These are phyloP conservation scores for Petrea volubilis DNA, from an alignment of 257 asterid genomes.

Conservation along the genomic window DNA sequence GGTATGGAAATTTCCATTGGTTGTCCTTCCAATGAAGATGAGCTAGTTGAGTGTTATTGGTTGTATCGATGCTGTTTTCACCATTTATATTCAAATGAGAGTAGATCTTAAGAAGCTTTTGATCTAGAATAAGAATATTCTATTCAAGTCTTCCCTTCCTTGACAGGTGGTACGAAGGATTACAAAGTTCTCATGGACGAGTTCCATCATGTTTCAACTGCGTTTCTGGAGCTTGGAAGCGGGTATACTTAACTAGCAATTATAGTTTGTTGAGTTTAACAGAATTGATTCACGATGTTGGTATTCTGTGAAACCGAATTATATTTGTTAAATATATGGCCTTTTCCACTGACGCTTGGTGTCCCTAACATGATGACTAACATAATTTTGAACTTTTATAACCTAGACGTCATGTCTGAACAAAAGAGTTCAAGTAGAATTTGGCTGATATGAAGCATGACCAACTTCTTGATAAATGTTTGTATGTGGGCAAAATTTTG, in stretches of 20 bases:
- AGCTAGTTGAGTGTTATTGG: background rate
- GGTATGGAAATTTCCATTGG: background rate
- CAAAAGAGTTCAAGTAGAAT: background rate
- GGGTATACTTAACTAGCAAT: constrained; percentile 42
- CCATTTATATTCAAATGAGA: background rate
- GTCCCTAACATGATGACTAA: no score
- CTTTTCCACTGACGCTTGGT: no score
- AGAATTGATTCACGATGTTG: background rate
- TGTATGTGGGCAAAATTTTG: background rate
- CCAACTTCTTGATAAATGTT: background rate
- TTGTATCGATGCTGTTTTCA: background rate
- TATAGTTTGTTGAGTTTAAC: constrained; percentile 2
- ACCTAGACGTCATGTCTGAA: no score
- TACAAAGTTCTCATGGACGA: constrained; percentile 95
- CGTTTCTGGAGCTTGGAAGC: constrained; percentile 84
- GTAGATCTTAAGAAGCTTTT: background rate
- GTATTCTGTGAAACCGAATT: no score
- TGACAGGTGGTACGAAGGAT: constrained; percentile 78
- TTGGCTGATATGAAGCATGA: background rate
- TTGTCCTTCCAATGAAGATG: background rate
- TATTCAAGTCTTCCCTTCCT: constrained; percentile 16
- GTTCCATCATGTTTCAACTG: constrained; percentile 78
- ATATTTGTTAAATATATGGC: no score
- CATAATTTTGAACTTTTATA: no score
- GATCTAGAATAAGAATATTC: background rate